Base-by-base conservation (phyloP, 768 basidiomycete species). In the Auricularia sp. region DNA sequence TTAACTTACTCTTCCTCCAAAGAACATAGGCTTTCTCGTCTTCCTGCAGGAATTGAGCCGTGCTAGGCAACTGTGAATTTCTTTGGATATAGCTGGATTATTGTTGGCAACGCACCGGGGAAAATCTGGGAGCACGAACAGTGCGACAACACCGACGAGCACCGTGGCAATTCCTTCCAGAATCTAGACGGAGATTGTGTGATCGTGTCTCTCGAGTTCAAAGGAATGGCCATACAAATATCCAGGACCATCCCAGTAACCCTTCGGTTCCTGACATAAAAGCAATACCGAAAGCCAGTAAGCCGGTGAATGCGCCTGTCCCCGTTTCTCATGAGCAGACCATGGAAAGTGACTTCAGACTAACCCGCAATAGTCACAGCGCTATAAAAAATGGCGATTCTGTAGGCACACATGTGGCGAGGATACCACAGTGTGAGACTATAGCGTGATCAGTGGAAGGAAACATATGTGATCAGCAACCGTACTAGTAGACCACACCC, bases 371-470 rank as follows among this genome's bases (percentile, higher is more conserved):
- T 70, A 3, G 84, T 83, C 7, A 86, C 86, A 18, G 86, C 83
- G 12, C 84, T 83, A 68, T 85, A 85, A 77, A 89, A 87, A 4
- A 86, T 69, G 2, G 81, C 85, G 44, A 87, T 77, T 6, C 87
- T 81, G 65, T 79, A 77, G 67, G 86, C 86, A 33, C 84, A 74
- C 72, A 80, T 77, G 67, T 86, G 78, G 8, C 85, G 79, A 7
- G 85, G 84, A 67, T 90, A 90, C 86, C 87, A 88, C 23, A 86
- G 73, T 1, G 84, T 85, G 33, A 89, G 74, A 67, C 84, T 86
- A 33, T 34, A 16, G 51, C 33, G 16, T n/a, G 1, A 44, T 16
- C 34, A 29, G n/a, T 39, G 16, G 8, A 6, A 12, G 14, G 39
- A 42, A 62, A 21, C 6, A 1, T 14, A 65, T 2, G 64, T 62